Base-by-base conservation (phyloP, 371 early-diverging fungal species). In the Syncephalastrum contaminatum region DNA sequence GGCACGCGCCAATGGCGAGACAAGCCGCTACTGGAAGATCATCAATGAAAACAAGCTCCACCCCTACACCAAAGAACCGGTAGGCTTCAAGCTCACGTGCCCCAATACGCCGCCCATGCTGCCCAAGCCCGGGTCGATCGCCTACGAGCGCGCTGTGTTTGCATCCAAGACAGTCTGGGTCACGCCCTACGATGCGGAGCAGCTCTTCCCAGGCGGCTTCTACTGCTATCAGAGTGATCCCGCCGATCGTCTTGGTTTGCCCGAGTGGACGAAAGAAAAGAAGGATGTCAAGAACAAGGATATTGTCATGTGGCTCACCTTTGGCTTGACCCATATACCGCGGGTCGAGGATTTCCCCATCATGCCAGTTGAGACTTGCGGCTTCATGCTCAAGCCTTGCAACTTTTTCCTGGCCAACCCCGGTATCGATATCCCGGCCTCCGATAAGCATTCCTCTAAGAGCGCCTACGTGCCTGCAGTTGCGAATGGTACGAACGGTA, bases 311-410 rank as follows among this genome's bases (percentile, higher is more conserved):
- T 79, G 77, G 77, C 60, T 67, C 24, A 77, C 74, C 1, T 79
- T 77, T 54, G 79, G 79, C 49, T 52, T 79, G 20, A 76, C 77
- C 20, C 79, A 79, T 53, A 49, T 74, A 22, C 72, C 72, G 15
- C 68, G 79, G 36, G 77, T 67, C 4, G 79, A 79, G 55, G 79
- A 79, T 52, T 79, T 79, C 54, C 79, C 79, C 27, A 62, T 79
- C 41, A 79, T 79, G 79, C 74, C 79, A 43, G 77, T 77, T 3
- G 79, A 79, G 57, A 67, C 60, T 30, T 72, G 73, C 54, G 77
- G 77, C 20, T 77, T 73, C 52, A 57, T 44, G 44, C 67, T 78
- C 56, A 73, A 72, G 53, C 72, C 78, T 18, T 60, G 36, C 36
- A 30, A 30, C 36, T 30, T 57, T 30, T 57, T 57, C 19, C 8